Evolutionary conservation across 164 flowering plant species (phyloP), one percentile per base, ranked within the genome.

Genomic region (Paratinospora sagittata): DNA sequence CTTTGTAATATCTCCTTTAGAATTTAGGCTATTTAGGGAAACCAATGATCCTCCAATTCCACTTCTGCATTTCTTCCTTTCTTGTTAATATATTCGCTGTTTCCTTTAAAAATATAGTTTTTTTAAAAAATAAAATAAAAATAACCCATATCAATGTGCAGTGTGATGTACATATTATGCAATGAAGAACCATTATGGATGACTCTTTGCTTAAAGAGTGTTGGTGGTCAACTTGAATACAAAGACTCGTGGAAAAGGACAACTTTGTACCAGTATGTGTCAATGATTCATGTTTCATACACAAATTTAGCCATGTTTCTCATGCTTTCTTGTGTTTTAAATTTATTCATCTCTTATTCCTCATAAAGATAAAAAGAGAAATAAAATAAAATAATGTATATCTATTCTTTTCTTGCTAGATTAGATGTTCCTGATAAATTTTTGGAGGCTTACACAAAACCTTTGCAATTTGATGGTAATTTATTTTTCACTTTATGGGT

Each of bases 101-200:
- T 30, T 30, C n/a, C n/a, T n/a, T n/a, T n/a, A n/a, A n/a, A n/a
- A n/a, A n/a, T n/a, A n/a, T n/a, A n/a, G n/a, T n/a, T n/a, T n/a
- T n/a, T n/a, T n/a, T n/a, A n/a, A n/a, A n/a, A n/a, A n/a, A n/a
- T n/a, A n/a, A n/a, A n/a, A n/a, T n/a, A n/a, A n/a, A n/a, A n/a
- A n/a, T n/a, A n/a, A 30, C 34, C 34, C 34, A 30, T 19, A 23
- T 34, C 10, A 34, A 13, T 69, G 34, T 85, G 85, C 86, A 94
- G 98, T 86, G 97, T 89, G 63, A 84, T 92, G 91, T 94, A 92
- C 79, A 86, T 89, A 26, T 73, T 94, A 7, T 92, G 97, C 86
- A 92, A 92, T 72, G 98, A 94, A 80, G 98, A 94, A 64, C 98
- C 98, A 11, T 84, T 94, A 0, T 94, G 98, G 98, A 90, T 92